Evolutionary conservation across 2,329 filamentous ascomycete genomes (phyloP).

Genomic region (Cladophialophora yegresii): DNA sequence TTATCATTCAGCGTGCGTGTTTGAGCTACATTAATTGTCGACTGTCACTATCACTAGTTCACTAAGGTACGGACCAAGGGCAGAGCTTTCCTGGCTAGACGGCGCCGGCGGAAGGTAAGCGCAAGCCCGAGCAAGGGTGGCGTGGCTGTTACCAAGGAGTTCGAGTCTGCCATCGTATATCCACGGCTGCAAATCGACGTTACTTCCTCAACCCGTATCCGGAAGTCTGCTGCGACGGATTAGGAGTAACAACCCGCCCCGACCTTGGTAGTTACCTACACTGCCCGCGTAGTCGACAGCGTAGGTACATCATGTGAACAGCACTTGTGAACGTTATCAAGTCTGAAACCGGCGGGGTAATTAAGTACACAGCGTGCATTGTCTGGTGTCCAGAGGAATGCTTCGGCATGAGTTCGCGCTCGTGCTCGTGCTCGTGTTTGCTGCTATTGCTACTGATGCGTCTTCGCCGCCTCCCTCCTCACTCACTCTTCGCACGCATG

Average conservation of each 20-base stretch:
- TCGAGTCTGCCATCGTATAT: background rate
- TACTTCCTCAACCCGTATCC: background rate
- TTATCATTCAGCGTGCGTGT: background rate
- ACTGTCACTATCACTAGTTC: background rate
- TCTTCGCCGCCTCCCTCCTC: background rate
- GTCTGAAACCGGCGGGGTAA: no score
- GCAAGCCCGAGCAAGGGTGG: background rate
- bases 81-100: no score
- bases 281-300: no score
- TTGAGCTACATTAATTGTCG: background rate
- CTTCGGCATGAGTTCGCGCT: background rate
- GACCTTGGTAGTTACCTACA: no score
- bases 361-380: background rate
- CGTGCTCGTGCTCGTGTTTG: background rate
- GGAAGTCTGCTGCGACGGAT: background rate
- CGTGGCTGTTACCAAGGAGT: background rate
- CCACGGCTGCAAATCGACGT: background rate
- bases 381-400: no score
- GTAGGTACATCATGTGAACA: no score
- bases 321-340: no score
- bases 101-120: no score
- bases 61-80: no score
- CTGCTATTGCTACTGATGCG: no score
- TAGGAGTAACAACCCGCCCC: background rate
- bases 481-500: conserved; percentile 13